Base-by-base conservation (phyloP, 768 basidiomycete genomes). In the Pisolithus sp. region DNA sequence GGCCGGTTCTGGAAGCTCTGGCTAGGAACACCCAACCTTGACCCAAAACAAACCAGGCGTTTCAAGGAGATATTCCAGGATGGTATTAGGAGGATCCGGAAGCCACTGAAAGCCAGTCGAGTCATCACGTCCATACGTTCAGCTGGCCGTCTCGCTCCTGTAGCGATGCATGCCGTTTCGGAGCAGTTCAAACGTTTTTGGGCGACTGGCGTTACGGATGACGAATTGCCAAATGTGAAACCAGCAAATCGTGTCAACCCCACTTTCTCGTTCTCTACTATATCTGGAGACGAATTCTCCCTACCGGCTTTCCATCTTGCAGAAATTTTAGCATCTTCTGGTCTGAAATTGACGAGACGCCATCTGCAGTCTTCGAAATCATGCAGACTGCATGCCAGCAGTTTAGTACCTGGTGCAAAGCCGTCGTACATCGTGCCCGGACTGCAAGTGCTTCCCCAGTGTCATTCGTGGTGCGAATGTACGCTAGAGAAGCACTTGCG, bases 221-320 rank as follows among this genome's bases (percentile, higher is more conserved):
- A 18, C 18, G 43, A 26, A 15, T 15, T 18, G 17, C 43, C 5
- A 9, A 26, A 7, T 17, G 43, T 7, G 3, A 56, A 54, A 2
- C 51, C 36, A 12, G 50, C 61, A 18, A 58, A 57, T 17, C 36
- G 49, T 41, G 53, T 64, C 44, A 68, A 70, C 18, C 67, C 66
- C 1, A 70, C 67, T 9, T 68, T 68, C 10, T 57, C 53, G 1
- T 68, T 66, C 30, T 70, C 68, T 20, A 12, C 34, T 12, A 13
- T 39, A 15, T 47, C 57, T 2, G 52, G 59, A 17, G 59, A 67
- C 0, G 43, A 52, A 44, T 66, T 64, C 7, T 44, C 60, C 62
- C 67, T 8, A 48, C 66, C 4, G 67, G 67, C 23, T 26, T 68
- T 70, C 42, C 66, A 68, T 54, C 59, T 66, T 13, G 68, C 64